phyloP scores from a whole-genome alignment of 2,329 filamentous ascomycete species.

The Diaporthe vaccinii region DNA sequence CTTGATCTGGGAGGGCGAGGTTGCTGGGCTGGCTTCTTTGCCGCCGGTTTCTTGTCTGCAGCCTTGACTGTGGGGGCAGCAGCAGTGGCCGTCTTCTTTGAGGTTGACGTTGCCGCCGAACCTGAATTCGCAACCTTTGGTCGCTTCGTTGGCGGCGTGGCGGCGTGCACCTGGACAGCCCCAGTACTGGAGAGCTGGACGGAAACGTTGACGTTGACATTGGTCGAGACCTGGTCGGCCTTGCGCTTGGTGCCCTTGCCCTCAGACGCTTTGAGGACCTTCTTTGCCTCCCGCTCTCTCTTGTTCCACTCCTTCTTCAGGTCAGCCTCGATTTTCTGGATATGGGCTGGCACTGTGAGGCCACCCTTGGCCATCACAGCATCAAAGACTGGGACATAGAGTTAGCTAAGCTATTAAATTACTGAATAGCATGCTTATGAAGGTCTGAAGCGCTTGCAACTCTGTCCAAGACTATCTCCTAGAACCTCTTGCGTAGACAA shows the following conservation, averaged over 20 bases:
- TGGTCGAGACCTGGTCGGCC: slow-evolving; percentile 44
- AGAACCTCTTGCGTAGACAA: not conserved
- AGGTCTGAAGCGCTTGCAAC: not conserved
- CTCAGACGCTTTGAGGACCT: slow-evolving; percentile 45
- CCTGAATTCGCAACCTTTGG: slow-evolving; percentile 43
- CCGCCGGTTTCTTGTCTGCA: slow-evolving; percentile 41
- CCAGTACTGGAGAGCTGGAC: slow-evolving; percentile 44
- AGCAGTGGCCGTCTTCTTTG: slow-evolving; percentile 16
- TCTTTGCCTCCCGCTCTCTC: slow-evolving; percentile 63
- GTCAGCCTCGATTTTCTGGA: slow-evolving; percentile 64
- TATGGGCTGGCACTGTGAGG: slow-evolving; percentile 62
- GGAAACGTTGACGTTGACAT: slow-evolving; percentile 48
- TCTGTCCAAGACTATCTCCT: not conserved
- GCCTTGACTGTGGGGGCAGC: not conserved
- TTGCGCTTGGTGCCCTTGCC: slow-evolving; percentile 49
- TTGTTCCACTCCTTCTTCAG: slow-evolving; percentile 71
- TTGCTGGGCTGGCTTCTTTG: slow-evolving; percentile 1
- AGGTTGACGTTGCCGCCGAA: slow-evolving; percentile 5
- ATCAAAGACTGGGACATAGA: slow-evolving; percentile 58
- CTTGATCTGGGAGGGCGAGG: not conserved
- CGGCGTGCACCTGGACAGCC: slow-evolving; percentile 35
- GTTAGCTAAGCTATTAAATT: not conserved
- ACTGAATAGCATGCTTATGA: not conserved
- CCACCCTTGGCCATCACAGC: slow-evolving; percentile 61
- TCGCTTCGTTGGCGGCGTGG: slow-evolving; percentile 45